These are phyloP conservation scores for Salix udensis DNA, from an alignment of 345 rosid genomes.

Conservation along the genomic window DNA sequence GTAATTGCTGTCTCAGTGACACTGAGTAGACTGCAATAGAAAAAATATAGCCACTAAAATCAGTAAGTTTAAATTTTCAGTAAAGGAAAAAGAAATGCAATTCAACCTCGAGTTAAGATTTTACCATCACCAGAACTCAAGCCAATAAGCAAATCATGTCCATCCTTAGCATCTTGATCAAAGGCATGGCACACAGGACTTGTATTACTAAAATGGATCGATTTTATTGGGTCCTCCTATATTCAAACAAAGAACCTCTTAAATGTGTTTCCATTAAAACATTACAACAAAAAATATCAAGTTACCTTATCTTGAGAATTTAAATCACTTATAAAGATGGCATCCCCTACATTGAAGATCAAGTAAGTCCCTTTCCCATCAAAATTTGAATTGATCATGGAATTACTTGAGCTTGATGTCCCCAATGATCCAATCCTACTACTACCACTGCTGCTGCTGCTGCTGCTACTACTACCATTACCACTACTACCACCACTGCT, in stretches of 20 bases:
- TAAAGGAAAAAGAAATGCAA: conserved; percentile 14
- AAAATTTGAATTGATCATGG: conserved; percentile 63
- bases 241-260: conserved; percentile 24
- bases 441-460: conserved; percentile 56
- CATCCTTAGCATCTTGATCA: conserved; percentile 93
- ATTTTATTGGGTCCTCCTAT: conserved; percentile 99
- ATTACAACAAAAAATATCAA: not conserved
- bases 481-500: conserved; percentile 55
- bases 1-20: conserved; percentile 95
- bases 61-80: conserved; percentile 11
- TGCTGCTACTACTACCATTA: conserved; percentile 75
- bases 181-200: conserved; percentile 95
- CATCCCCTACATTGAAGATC: conserved; percentile 94
- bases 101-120: conserved; percentile 13
- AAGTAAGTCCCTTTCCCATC: conserved; percentile 97
- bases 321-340: conserved; percentile 85
- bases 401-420: conserved; percentile 59
- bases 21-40: conserved; percentile 82
- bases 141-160: conserved; percentile 95
- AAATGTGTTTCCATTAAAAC: conserved; percentile 5
- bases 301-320: conserved; percentile 97
- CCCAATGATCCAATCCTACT: conserved; percentile 82
- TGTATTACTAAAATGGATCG: conserved; percentile 89
- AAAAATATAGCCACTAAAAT: conserved; percentile 27
- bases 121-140: conserved; percentile 96